phyloP scores from a whole-genome alignment of 306 rosid species.

The Quercus variabilis region DNA sequence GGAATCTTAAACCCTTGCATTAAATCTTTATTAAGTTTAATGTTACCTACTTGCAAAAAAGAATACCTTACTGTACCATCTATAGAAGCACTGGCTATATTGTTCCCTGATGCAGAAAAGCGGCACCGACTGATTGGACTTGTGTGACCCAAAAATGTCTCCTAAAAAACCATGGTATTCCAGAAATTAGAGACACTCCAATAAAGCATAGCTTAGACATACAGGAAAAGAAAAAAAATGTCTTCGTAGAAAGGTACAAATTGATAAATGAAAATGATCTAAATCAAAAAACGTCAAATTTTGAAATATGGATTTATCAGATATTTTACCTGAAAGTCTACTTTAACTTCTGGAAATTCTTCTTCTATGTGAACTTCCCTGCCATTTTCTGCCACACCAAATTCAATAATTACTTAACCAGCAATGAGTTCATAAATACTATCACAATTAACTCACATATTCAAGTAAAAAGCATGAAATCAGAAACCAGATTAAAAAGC shows the following conservation, averaged over 20 bases:
- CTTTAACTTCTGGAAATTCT: conserved; percentile 81
- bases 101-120: conserved; percentile 91
- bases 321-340: conserved; percentile 78
- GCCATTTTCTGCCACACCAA: conserved; percentile 53
- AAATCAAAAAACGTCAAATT: not conserved
- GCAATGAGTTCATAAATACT: not conserved
- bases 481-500: not conserved
- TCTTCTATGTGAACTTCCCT: conserved; percentile 54
- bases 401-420: conserved; percentile 17
- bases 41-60: conserved; percentile 4
- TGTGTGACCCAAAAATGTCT: conserved; percentile 95
- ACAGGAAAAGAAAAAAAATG: not conserved
- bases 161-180: conserved; percentile 52
- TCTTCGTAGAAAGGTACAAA: not conserved
- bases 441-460: not conserved
- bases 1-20: conserved; percentile 10
- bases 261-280: not conserved
- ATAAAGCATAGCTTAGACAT: conserved; percentile 18
- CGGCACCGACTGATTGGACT: conserved; percentile 89
- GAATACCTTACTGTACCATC: conserved; percentile 93
- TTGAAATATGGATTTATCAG: not conserved
- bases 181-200: conserved; percentile 30
- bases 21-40: not conserved
- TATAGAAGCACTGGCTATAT: conserved; percentile 92
- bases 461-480: not conserved